Evolutionary conservation across 306 rosid genomes (phyloP), one percentile per base, ranked within the genome.

Genomic region (Hippophae tibetana): DNA sequence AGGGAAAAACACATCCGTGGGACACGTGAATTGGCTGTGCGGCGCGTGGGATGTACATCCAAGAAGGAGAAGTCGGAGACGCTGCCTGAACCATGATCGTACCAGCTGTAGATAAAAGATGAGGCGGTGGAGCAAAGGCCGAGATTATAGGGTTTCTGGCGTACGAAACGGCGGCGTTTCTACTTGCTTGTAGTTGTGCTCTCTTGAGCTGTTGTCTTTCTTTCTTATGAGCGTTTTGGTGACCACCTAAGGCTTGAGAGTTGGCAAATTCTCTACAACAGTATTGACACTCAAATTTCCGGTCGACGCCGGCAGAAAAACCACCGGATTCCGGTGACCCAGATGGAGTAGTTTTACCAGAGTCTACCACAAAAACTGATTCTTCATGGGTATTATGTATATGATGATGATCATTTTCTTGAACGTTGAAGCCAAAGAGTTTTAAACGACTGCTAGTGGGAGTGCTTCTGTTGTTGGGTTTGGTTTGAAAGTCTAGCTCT

Each of bases 231-330:
- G 99, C 99, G 85, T 92, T 92, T 41, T 92, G 99, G 73, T 92
- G 99, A 7, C 99, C 99, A 0, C 99, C 99, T 45, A 92, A 90
- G 5, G 99, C 99, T 71, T 92, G 99, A 26, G 99, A 92, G 61
- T 92, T 92, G 11, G 94, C 96, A 59, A 92, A 92, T 76, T 92
- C 96, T 3, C 99, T 68, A 71, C 81, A 84, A 55, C 99, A 92
- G 76, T 92, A 92, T 58, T 88, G 99, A 41, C 99, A 92, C 94
- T 88, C 99, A 73, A 78, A 92, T 71, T 86, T 92, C 43, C 99
- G 72, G 59, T 87, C 96, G 6, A 81, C 96, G 6, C 79, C 79
- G 78, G 90, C 59, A 18, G 87, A 72, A 9, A 80, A 76, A 0
- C 57, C 66, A 31, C 70, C 76, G 40, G 96, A 87, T 1, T 90